Base-by-base conservation (phyloP, 331 rosid species). In the Erythrophleum ivorense region DNA sequence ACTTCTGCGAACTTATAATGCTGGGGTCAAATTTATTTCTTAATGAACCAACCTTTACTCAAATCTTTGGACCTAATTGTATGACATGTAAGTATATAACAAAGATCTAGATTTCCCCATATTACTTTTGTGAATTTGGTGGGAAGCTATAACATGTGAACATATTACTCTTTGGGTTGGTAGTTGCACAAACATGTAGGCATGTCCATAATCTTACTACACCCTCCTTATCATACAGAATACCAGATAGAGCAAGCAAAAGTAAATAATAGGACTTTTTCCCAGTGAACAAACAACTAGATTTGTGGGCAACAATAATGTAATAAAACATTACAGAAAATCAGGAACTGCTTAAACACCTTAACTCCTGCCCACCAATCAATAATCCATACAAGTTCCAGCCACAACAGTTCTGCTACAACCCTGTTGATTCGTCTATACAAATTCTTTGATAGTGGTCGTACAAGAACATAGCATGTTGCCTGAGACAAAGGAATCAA, bases 331-430 rank as follows among this genome's bases (percentile, higher is more conserved):
- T 59, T 24, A 24, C 1, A 65, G 75, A 80, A 76, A 75, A 41
- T 24, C 41, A 64, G 82, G 69, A 68, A 46, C n/a, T 6, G 49
- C 19, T 68, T 68, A 11, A 74, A 73, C 63, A 95, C 99, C 99
- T 93, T 86, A 80, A 95, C 97, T 45, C 97, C 94, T 31, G 99
- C 99, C 99, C 98, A 95, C 99, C 99, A 95, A 86, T 95, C 98
- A 52, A 93, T 79, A 41, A 95, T 66, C 98, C 98, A 95, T 14
- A 95, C 91, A 18, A 95, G 98, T 86, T 95, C 94, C 71, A 93
- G 89, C 99, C 99, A 95, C 88, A 95, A 87, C 65, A 91, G 66
- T 83, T 93, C 99, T 10, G 97, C 99, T 38, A 92, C 90, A 60
- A 86, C 78, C 86, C 98, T 85, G 86, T 93, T 95, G 85, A 93